Conservation (phyloP, 805 yeast genomes). For the Pichia occidentalis region DNA sequence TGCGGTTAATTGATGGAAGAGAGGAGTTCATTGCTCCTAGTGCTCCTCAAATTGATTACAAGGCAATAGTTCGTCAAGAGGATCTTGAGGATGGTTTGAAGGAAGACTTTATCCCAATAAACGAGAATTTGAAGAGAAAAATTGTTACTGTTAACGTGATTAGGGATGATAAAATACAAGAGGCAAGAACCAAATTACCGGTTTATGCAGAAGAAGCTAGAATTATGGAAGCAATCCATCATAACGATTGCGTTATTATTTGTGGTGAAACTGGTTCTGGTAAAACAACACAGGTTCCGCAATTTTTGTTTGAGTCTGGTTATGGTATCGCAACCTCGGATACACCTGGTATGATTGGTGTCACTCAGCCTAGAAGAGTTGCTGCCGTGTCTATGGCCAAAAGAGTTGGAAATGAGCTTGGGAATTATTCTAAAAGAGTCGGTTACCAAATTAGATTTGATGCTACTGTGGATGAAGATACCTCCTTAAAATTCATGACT, state of each 20-base stretch:
- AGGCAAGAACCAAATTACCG: constrained; percentile 66
- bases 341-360: constrained; percentile 90
- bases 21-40: constrained; percentile 42
- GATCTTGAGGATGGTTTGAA: constrained; percentile 67
- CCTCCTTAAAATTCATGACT: constrained; percentile 83
- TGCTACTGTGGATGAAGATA: constrained; percentile 52
- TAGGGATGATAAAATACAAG: constrained; percentile 61
- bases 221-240: constrained; percentile 93
- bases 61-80: constrained; percentile 55
- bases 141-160: constrained; percentile 63
- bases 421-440: constrained; percentile 61
- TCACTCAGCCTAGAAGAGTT: constrained; percentile 93
- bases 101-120: constrained; percentile 51
- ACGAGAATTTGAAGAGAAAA: constrained; percentile 46
- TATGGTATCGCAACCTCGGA: constrained; percentile 58
- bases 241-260: constrained; percentile 81
- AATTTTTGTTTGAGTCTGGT: constrained; percentile 88
- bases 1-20: constrained; percentile 57
- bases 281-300: constrained; percentile 97
- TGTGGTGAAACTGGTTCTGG: constrained; percentile 99
- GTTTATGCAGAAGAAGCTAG: constrained; percentile 86
- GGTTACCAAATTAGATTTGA: constrained; percentile 84
- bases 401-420: constrained; percentile 71
- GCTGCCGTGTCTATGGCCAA: constrained; percentile 90
- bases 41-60: constrained; percentile 45